These are phyloP conservation scores for Taphrina betulina DNA, from an alignment of 1,139 yeast genomes.

Conservation along the genomic window DNA sequence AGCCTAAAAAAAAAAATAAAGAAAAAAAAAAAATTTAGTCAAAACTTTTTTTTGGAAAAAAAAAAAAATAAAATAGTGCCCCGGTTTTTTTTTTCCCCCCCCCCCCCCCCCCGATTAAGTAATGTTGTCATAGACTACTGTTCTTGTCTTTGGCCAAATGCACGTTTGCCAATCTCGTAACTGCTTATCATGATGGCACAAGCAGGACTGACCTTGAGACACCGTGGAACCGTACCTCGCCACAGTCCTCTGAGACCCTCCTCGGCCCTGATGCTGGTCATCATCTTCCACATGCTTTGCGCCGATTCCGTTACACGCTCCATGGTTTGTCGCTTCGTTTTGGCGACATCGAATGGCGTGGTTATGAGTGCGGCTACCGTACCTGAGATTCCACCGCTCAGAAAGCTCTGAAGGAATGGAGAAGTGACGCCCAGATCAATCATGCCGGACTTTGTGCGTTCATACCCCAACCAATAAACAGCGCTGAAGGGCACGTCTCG, in stretches of 20 bases:
- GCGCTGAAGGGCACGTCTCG: constrained; percentile 97
- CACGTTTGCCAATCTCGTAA: constrained; percentile 74
- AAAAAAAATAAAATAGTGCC: too few species aligned
- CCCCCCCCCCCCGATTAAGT: too few species aligned
- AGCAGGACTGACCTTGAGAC: constrained; percentile 90
- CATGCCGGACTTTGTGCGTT: constrained; percentile 41
- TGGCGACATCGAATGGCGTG: constrained; percentile 96
- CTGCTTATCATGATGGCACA: constrained; percentile 98
- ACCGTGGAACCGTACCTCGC: constrained; percentile 81
- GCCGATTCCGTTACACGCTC: constrained; percentile 41
- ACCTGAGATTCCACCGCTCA: constrained; percentile 85
- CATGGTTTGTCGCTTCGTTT: constrained; percentile 80
- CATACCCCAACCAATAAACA: constrained; percentile 89
- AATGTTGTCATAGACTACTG: neutral
- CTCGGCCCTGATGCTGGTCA: constrained; percentile 58
- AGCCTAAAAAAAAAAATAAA: too few species aligned
- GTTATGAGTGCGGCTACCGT: constrained; percentile 80
- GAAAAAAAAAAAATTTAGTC: too few species aligned
- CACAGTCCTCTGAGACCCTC: constrained; percentile 81
- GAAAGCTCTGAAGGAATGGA: constrained; percentile 69
- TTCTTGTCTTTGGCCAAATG: neutral
- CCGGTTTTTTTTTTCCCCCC: too few species aligned
- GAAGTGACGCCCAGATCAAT: constrained; percentile 46
- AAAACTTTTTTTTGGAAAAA: too few species aligned
- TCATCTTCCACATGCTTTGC: constrained; percentile 60